Base-by-base conservation (phyloP, 148 eudicot genomes). In the Dysphania ambrosioides region DNA sequence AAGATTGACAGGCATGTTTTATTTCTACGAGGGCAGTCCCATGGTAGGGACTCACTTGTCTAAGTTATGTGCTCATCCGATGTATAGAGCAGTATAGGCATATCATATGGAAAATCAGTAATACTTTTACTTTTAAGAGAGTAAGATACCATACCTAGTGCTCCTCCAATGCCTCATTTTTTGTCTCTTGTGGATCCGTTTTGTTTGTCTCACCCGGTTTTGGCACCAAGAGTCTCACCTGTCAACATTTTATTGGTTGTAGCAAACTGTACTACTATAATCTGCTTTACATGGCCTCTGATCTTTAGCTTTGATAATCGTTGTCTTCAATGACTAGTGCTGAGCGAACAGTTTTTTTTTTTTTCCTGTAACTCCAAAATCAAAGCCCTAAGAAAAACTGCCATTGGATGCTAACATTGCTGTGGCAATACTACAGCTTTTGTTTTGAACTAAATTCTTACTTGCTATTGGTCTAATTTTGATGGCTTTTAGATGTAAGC, bases 401-500 rank as follows among this genome's bases (percentile, higher is more conserved):
- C 10, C 5, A 26, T 23, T 58, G 35, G 30, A 68, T 26, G 30
- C 42, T 21, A 40, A 42, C 23, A 34, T 49, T 41, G 1, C 7
- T 60, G 21, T 71, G 3, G 31, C 56, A 59, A 18, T 23, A 30
- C 24, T 72, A 12, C 7, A 60, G 15, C 67, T 61, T 5, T 73
- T 41, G 31, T 72, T 41, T 29, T 41, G 23, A 64, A 31, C 16
- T 38, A 51, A 64, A 49, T 21, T 32, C 21, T 3, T 9, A 26
- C 40, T 58, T 26, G 32, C 32, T 40, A n/a, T 16, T 70, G 55
- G 66, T 40, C 35, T 62, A 5, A 71, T 73, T 71, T 23, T 24
- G 53, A 56, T 68, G 49, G 38, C 79, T 27, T 70, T 51, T 77
- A 96, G 99, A 97, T 79, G 75, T 86, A 83, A 88, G 72, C 18